Base-by-base conservation (phyloP, 164 flowering plant species). In the Akebia trifoliata region DNA sequence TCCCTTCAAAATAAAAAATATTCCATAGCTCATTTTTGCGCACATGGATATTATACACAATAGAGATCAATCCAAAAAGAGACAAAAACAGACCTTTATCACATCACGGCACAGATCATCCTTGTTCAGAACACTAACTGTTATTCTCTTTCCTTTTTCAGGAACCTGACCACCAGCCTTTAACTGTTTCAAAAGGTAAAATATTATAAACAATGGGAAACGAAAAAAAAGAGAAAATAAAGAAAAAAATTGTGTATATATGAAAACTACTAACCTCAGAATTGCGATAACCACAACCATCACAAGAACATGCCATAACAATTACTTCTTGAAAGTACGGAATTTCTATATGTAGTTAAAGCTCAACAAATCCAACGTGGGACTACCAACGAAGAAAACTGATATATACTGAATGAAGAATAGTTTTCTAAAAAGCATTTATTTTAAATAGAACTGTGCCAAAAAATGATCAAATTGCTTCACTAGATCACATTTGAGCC, bases 311-410 rank as follows among this genome's bases (percentile, higher is more conserved):
- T 44, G 98, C 98, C 98, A 93, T 93, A 52, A 93, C 94, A 61
- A 93, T 90, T 35, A 90, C 97, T 77, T 93, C 88, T 68, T 86
- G 94, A 62, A 93, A 93, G 75, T 93, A 87, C 20, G 98, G 97
- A 55, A 93, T 93, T 0, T 83, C 98, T 92, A 58, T 25, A 37
- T 6, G 39, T 48, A 7, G 66, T 76, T 68, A 81, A 57, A 78
- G 83, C 38, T 51, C 40, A 60, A 73, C 75, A 54, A 32, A 56
- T 15, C 39, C n/a, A 30, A 47, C 6, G 22, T 36, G 6, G 15
- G 32, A 17, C 4, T 40, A 21, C 44, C 15, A 15, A 14, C n/a
- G n/a, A n/a, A n/a, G n/a, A n/a, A n/a, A n/a, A n/a, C n/a, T n/a
- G n/a, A n/a, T n/a, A n/a, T n/a, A n/a, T n/a, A n/a, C n/a, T n/a